Evolutionary conservation across 75 land plant genomes (phyloP), one percentile per base, ranked within the genome.

Genomic region (Sequoiadendron giganteum): DNA sequence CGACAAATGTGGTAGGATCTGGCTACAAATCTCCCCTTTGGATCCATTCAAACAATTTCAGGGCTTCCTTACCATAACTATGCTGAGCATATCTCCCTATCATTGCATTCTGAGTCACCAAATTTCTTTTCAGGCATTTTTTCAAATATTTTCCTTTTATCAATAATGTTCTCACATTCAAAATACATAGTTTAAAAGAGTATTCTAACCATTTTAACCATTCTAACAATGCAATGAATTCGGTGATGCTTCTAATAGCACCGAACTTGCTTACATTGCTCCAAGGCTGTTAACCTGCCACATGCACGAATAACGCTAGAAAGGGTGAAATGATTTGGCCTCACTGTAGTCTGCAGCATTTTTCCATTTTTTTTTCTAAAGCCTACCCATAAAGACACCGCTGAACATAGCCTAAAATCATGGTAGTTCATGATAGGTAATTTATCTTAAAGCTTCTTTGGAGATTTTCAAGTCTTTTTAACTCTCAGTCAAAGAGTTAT

Each of bases 251-350:
- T 83, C 84, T 83, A 82, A 42, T 82, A n/a, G 34, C 19, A 10
- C 36, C 38, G 42, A 82, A 82, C 40, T n/a, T 82, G 48, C 30
- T 45, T 36, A 21, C 42, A 36, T 28, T 68, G 72, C 42, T 39
- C 47, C 14, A 81, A 11, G 38, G 83, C 47, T 39, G 83, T 39
- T 81, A 84, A 55, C 0, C 49, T 73, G 19, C 85, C 88, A 85
- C 86, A 91, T 42, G 87, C 87, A 73, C 85, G 55, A 9, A 91
- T 72, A 40, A 88, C 39, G 1, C 87, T 84, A 19, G 85, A 82
- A 15, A 88, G 86, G 9, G 92, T 91, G 79, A 88, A 65, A 56
- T 61, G 70, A n/a, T 86, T 88, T 13, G 89, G 88, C 11, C 28
- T 85, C 28, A 78, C 82, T 32, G 76, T 39, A 0, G 83, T 81